phyloP scores from a whole-genome alignment of 2,329 filamentous ascomycete species.

The Biscogniauxia marginata region DNA sequence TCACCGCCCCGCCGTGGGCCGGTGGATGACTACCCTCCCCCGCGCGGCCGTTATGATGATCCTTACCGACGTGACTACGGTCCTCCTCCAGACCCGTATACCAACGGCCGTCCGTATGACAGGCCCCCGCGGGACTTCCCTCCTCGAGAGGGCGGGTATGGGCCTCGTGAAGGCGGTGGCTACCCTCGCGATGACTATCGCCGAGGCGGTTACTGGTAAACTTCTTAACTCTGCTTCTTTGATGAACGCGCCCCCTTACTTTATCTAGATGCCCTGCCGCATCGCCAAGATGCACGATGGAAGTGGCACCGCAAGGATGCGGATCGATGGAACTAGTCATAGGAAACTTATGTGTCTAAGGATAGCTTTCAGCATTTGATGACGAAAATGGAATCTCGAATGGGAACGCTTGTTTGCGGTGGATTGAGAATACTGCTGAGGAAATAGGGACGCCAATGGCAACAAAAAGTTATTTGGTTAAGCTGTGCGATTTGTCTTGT shows the following conservation, averaged over 20 bases:
- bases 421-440: slow-evolving; percentile 17
- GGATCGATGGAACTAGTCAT: slow-evolving; percentile 1
- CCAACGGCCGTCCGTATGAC: slow-evolving; percentile 58
- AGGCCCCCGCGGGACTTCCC: slow-evolving; percentile 52
- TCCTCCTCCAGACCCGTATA: slow-evolving; percentile 61
- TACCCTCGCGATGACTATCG: slow-evolving; percentile 35
- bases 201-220: slow-evolving; percentile 37
- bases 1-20: slow-evolving; percentile 72
- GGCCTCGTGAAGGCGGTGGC: slow-evolving; percentile 33
- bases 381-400: neutral
- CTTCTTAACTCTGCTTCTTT: slow-evolving; percentile 23
- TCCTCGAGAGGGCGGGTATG: slow-evolving; percentile 50
- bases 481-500: neutral
- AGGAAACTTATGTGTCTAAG: neutral
- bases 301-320: slow-evolving; percentile 7
- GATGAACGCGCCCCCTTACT: slow-evolving; percentile 32
- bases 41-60: slow-evolving; percentile 71
- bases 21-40: slow-evolving; percentile 73
- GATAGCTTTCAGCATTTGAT: neutral
- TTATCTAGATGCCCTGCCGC: slow-evolving; percentile 31
- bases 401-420: neutral
- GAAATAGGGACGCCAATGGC: neutral
- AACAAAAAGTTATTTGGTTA: neutral
- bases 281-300: slow-evolving; percentile 5
- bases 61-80: slow-evolving; percentile 68